A percentile compares a stretch with the other conserved stretches of the same genome.
These are phyloP conservation scores for Quercus ilex DNA, from an alignment of 306 rosid genomes.

Conservation along the genomic window DNA sequence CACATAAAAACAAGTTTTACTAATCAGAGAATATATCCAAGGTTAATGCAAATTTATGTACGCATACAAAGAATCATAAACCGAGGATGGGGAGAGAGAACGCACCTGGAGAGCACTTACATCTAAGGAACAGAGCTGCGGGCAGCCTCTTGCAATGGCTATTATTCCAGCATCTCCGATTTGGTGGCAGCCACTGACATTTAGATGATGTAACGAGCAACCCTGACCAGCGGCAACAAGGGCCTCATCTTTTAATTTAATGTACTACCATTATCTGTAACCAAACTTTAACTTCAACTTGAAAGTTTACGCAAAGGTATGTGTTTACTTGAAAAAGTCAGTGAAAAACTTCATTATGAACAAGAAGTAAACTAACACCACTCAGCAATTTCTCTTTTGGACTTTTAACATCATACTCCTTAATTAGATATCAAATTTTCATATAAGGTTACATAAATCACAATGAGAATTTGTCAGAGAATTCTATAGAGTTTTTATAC, in stretches of 20 bases:
- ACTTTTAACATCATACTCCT: too few relatives aligned
- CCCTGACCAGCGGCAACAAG: constrained; percentile 77
- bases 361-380: too few relatives aligned
- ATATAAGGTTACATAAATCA: too few relatives aligned
- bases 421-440: too few relatives aligned
- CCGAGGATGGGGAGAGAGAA: constrained; percentile 4
- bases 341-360: too few relatives aligned
- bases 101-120: constrained; percentile 86
- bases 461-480: too few relatives aligned
- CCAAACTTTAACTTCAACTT: too few relatives aligned
- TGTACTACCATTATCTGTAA: not conserved
- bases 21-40: not conserved
- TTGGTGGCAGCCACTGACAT: constrained; percentile 95
- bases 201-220: constrained; percentile 69
- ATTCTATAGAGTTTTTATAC: too few relatives aligned
- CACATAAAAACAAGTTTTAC: not conserved
- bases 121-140: constrained; percentile 67
- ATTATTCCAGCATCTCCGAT: constrained; percentile 83
- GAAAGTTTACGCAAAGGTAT: too few relatives aligned
- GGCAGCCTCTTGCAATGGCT: constrained; percentile 93
- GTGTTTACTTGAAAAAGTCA: too few relatives aligned
- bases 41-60: not conserved
- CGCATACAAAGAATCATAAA: not conserved
- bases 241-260: constrained; percentile 44
- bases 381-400: too few relatives aligned